These are phyloP conservation scores for Trichoderma reesei DNA, from an alignment of 495 filamentous ascomycete genomes.

Conservation along the genomic window DNA sequence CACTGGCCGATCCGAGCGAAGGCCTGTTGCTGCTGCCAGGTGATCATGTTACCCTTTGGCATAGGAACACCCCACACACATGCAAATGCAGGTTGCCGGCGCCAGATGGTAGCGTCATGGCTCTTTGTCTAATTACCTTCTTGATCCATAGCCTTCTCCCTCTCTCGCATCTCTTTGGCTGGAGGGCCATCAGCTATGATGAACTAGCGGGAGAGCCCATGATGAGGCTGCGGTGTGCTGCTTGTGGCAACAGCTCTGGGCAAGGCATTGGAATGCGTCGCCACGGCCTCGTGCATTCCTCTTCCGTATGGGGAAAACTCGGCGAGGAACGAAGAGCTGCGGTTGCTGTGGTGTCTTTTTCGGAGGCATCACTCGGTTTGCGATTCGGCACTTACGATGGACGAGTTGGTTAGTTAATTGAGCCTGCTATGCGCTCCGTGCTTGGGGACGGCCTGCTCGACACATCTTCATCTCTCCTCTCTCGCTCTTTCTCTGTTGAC, in stretches of 20 bases:
- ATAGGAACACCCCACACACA: not conserved
- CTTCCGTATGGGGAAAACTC: constrained; percentile 2
- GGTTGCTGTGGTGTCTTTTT: constrained; percentile 6
- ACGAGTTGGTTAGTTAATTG: not conserved
- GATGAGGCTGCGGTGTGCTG: not conserved
- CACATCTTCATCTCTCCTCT: not conserved
- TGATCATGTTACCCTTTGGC: not conserved
- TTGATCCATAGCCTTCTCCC: not conserved
- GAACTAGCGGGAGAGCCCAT: not conserved
- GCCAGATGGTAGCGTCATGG: not conserved
- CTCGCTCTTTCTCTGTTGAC: not conserved
- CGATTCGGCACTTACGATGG: not conserved
- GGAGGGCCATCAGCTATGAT: not conserved
- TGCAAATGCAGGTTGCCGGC: not conserved
- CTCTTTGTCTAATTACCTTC: not conserved
- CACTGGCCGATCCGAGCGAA: not conserved
- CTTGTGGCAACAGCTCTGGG: not conserved
- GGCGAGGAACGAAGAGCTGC: not conserved
- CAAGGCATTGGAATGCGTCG: constrained; percentile 1
- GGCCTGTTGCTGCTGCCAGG: not conserved
- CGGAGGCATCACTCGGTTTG: not conserved
- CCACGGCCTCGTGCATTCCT: constrained; percentile 7
- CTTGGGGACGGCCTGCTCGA: not conserved
- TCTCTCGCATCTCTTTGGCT: not conserved
- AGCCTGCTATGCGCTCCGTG: not conserved